Base-by-base conservation (phyloP, 2,329 filamentous ascomycete species). In the Fusarium sp. region DNA sequence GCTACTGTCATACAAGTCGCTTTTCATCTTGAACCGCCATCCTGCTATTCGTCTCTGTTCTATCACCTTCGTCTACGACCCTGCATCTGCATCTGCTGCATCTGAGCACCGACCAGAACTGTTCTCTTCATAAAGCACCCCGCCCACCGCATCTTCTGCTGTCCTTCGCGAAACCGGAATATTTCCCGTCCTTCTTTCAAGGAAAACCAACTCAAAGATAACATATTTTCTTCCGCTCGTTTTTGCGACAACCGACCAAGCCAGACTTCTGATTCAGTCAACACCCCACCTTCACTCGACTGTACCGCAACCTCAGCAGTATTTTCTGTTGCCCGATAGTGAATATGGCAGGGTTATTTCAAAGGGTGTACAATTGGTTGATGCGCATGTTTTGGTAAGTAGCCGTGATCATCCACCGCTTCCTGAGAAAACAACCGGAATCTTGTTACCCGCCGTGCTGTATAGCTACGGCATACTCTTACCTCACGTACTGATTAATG, bases 281-380 rank as follows among this genome's bases (percentile, higher is more conserved):
- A 55, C 62, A 70, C 62, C 71, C 71, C 70, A 60, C 70, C 70
- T 65, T 68, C 70, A 66, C 68, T 67, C 71, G 71, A 72, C 65
- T 58, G 57, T 70, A 54, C 67, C 59, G 50, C 66, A 65, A 62
- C 65, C 57, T 66, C 67, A 73, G 37, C 54, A 69, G 61, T 62
- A 52, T 61, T 39, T 53, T 69, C 56, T 54, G 72, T 61, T 53
- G 44, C 56, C 59, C 57, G 65, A 71, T 56, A 69, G 63, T 62
- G 62, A 75, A 81, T 44, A 98, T 98, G 94, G 92, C 93, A 75
- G 92, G 93, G 74, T 84, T 99, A 79, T 97, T 99, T 82, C 92
- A 91, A 78, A 91, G 90, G 83, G 90, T 99, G 80, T 98, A 98
- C 86, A 96, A 98, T 88, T 98, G 95, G 95, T 86, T 98, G 79